A percentile compares a stretch with the other conserved stretches of the same genome.
phyloP scores from a whole-genome alignment of 176 grass and related monocot species.

The Bolboschoenus planiculmis region DNA sequence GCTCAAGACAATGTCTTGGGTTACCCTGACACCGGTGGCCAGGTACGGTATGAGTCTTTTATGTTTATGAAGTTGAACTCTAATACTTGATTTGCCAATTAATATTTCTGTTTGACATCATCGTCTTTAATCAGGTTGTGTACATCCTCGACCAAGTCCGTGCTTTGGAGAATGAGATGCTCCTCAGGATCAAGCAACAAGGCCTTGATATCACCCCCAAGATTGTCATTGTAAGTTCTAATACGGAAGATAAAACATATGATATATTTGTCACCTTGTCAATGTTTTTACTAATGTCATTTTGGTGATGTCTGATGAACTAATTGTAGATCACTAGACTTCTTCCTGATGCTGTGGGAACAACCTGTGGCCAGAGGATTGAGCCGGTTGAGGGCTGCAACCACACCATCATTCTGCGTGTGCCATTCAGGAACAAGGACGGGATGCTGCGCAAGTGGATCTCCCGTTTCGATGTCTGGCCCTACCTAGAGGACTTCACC shows the following conservation, averaged over 20 bases:
- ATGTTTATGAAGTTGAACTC: background rate
- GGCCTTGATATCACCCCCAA: conserved; percentile 90
- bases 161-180: conserved; percentile 95
- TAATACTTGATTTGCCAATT: background rate
- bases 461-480: conserved; percentile 98
- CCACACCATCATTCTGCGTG: conserved; percentile 83
- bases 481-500: conserved; percentile 84
- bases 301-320: background rate
- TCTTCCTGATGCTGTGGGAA: conserved; percentile 94
- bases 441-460: conserved; percentile 91
- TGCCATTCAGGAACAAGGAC: conserved; percentile 83
- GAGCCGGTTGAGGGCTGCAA: conserved; percentile 83
- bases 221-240: conserved; percentile 80
- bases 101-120: conserved; percentile 14
- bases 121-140: conserved; percentile 48
- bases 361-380: conserved; percentile 76
- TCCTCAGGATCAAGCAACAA: conserved; percentile 97
- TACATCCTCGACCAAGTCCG: conserved; percentile 99
- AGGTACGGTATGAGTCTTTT: conserved; percentile 29
- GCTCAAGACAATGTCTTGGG: conserved; percentile 97
- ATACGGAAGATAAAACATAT: background rate
- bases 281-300: background rate
- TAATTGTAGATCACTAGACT: conserved; percentile 74
- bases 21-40: conserved; percentile 94
- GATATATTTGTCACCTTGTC: background rate